A percentile compares a stretch with the other conserved stretches of the same genome.
Evolutionary conservation across 306 rosid genomes (phyloP).

Genomic region (Acacia melanoxylon): DNA sequence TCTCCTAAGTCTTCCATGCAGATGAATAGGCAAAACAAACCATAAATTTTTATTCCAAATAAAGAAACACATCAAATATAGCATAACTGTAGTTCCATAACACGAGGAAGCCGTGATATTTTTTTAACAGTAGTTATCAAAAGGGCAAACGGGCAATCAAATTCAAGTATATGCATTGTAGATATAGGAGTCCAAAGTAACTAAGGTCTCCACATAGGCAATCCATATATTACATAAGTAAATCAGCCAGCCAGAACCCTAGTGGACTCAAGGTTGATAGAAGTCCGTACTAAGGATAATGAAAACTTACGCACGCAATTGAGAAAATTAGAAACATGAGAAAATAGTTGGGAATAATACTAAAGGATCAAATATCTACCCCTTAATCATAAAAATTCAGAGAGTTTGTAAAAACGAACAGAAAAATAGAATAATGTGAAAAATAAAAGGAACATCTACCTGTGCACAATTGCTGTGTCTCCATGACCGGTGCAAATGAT

Average conservation of each 20-base stretch:
- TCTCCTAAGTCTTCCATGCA: slow-evolving; percentile 71
- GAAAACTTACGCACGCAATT: background rate
- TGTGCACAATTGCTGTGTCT: slow-evolving; percentile 80
- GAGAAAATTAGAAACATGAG: background rate
- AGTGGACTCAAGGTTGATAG: background rate
- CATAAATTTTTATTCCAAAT: background rate
- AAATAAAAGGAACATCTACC: slow-evolving; percentile 52
- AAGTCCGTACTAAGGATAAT: background rate
- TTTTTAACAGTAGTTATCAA: background rate
- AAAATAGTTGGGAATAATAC: slow-evolving; percentile 3
- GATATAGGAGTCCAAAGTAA: background rate
- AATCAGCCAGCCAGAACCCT: background rate
- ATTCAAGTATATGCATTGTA: background rate
- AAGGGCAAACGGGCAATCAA: background rate
- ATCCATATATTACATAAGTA: background rate
- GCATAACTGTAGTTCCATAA: background rate
- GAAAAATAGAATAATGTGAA: slow-evolving; percentile 1
- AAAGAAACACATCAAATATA: background rate
- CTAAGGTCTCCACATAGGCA: background rate
- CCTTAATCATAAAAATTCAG: background rate
- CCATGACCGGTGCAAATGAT: slow-evolving; percentile 96
- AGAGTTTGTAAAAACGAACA: background rate
- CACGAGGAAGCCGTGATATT: background rate
- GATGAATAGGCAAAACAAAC: slow-evolving; percentile 2
- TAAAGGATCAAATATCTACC: slow-evolving; percentile 3